Conservation (phyloP, 768 basidiomycete species). For the Auricularia cornea region DNA sequence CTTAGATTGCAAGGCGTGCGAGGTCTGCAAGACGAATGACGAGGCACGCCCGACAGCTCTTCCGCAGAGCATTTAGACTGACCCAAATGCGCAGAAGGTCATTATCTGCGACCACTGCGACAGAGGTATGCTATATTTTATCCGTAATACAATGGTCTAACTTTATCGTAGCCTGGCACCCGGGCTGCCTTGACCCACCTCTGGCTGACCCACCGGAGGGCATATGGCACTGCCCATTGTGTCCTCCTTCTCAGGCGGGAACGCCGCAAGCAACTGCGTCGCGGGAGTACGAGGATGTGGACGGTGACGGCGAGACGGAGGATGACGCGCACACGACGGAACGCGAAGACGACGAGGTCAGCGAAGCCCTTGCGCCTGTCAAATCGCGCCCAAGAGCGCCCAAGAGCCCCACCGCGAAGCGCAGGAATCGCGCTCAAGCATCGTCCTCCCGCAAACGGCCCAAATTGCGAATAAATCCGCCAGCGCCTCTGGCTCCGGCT, state of each 20-base stretch:
- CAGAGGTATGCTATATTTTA: slow-evolving; percentile 47
- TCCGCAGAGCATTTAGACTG: slow-evolving; percentile 11
- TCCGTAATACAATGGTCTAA: not conserved
- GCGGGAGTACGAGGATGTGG: slow-evolving; percentile 55
- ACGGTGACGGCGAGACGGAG: slow-evolving; percentile 29
- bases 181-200: slow-evolving; percentile 69
- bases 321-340: not conserved
- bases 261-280: not conserved
- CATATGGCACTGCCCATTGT: slow-evolving; percentile 67
- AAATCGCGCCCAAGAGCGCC: not conserved
- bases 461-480: not conserved
- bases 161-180: slow-evolving; percentile 62
- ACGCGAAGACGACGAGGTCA: not conserved
- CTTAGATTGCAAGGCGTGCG: slow-evolving; percentile 86
- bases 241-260: slow-evolving; percentile 25
- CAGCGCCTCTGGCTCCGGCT: not conserved
- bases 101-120: slow-evolving; percentile 94
- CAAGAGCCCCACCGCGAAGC: not conserved
- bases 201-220: slow-evolving; percentile 65
- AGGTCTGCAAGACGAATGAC: slow-evolving; percentile 75
- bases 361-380: not conserved
- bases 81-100: slow-evolving; percentile 46
- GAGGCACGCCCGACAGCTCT: slow-evolving; percentile 45
- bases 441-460: not conserved
- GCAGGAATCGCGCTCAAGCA: not conserved